phyloP scores from a whole-genome alignment of 495 filamentous ascomycete species.

The Chaetomidium leptoderma region DNA sequence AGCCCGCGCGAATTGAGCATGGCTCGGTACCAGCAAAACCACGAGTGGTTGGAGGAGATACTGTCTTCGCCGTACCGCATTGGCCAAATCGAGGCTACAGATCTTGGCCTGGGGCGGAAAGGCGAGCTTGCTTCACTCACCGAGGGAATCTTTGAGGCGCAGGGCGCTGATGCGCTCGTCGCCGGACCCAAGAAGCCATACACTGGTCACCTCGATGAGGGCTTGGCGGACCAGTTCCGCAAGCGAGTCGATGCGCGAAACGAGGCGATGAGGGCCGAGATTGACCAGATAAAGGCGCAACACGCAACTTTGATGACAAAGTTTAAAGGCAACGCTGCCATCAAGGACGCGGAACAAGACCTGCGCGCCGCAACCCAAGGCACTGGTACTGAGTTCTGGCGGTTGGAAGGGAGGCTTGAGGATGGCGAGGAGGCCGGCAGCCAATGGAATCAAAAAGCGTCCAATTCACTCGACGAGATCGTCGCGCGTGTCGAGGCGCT shows the following conservation, averaged over 20 bases:
- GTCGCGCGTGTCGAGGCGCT: conserved; percentile 54
- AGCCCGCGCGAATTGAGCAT: conserved; percentile 83
- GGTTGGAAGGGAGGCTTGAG: conserved; percentile 57
- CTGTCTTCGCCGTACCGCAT: conserved; percentile 80
- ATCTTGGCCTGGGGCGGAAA: conserved; percentile 80
- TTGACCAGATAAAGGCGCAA: conserved; percentile 72
- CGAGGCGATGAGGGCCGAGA: conserved; percentile 65
- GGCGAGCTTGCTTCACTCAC: conserved; percentile 81
- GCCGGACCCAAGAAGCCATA: conserved; percentile 45
- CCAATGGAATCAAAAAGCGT: conserved; percentile 40
- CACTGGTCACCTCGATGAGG: conserved; percentile 59
- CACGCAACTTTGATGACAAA: conserved; percentile 71
- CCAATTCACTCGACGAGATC: conserved; percentile 57
- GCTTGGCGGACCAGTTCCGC: conserved; percentile 70
- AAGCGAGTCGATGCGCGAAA: conserved; percentile 64
- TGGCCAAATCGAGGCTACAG: conserved; percentile 76
- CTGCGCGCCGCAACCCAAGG: conserved; percentile 54
- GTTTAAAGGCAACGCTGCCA: conserved; percentile 59
- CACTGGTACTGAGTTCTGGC: conserved; percentile 56
- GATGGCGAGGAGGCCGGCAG: conserved; percentile 50
- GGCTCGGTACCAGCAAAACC: conserved; percentile 84
- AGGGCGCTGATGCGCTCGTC: conserved; percentile 55
- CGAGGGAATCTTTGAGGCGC: conserved; percentile 62
- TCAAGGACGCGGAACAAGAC: conserved; percentile 62
- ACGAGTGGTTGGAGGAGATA: conserved; percentile 99